These are phyloP conservation scores for Aspergillus awamori DNA, from an alignment of 2,329 filamentous ascomycete genomes.

Conservation along the genomic window DNA sequence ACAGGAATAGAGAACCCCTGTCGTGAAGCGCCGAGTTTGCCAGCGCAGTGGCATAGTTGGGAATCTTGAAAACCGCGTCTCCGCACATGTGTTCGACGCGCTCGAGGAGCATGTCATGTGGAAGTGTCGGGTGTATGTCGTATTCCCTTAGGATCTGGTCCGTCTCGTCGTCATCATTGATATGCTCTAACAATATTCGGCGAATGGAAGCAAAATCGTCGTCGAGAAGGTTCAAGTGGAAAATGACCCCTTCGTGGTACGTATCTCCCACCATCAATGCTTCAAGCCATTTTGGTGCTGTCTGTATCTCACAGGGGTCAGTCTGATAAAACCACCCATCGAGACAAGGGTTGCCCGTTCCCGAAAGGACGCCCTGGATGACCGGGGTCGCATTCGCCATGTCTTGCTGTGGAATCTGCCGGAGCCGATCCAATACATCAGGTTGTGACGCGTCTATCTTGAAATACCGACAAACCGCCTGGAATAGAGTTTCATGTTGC, in stretches of 20 bases:
- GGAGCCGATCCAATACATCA: conserved; percentile 23
- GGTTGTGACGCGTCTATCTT: conserved; percentile 18
- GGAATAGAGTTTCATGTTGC: conserved; percentile 27
- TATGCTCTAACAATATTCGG: conserved; percentile 11
- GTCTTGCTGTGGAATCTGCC: conserved; percentile 26
- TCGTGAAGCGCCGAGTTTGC: neutral
- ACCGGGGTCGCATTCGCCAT: conserved; percentile 28
- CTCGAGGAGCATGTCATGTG: conserved; percentile 14
- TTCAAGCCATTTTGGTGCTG: conserved; percentile 27
- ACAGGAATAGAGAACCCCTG: conserved; percentile 16
- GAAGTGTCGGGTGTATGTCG: conserved; percentile 17
- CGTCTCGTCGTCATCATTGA: conserved; percentile 16
- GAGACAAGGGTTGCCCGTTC: conserved; percentile 31
- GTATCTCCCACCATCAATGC: conserved; percentile 30
- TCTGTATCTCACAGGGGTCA: conserved; percentile 18
- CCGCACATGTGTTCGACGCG: conserved; percentile 31
- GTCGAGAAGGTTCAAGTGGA: conserved; percentile 28
- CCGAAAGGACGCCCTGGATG: conserved; percentile 27
- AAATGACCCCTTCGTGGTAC: conserved; percentile 33
- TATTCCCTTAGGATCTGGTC: conserved; percentile 26
- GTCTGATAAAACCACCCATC: conserved; percentile 30
- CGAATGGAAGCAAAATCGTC: conserved; percentile 22
- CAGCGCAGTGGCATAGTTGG: conserved; percentile 23
- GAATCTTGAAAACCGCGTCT: conserved; percentile 31
- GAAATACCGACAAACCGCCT: conserved; percentile 25